Evolutionary conservation across 768 basidiomycete genomes (phyloP).

Genomic region (Boletus tomentosulus): DNA sequence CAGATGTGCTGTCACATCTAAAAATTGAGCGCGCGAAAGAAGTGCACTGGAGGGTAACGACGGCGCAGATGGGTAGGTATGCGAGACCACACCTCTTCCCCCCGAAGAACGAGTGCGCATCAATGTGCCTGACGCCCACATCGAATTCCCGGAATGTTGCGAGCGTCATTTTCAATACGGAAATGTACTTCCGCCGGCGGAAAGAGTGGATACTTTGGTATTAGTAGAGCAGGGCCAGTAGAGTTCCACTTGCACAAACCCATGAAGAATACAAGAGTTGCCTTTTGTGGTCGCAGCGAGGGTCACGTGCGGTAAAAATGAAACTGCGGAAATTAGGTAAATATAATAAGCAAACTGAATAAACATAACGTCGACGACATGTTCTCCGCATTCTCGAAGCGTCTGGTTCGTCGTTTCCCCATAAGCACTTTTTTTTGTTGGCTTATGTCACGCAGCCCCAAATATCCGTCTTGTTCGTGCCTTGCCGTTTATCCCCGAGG

Average conservation of each 20-base stretch:
- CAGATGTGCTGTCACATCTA: not conserved
- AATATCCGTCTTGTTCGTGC: slow-evolving; percentile 61
- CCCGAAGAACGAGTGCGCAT: not conserved
- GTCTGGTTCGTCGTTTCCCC: slow-evolving; percentile 25
- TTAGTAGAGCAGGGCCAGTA: not conserved
- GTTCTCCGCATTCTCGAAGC: slow-evolving; percentile 37
- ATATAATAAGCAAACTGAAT: not conserved
- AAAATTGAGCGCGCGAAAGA: not conserved
- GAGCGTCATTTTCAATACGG: too few species aligned
- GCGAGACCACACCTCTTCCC: not conserved
- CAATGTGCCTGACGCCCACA: not conserved
- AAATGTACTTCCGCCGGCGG: not conserved
- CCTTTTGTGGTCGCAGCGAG: too few species aligned
- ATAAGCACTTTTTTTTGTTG: not conserved
- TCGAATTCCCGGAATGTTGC: not conserved
- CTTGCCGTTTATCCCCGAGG: slow-evolving; percentile 4
- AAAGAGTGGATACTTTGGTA: too few species aligned
- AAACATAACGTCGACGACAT: slow-evolving; percentile 12
- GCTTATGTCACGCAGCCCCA: slow-evolving; percentile 39
- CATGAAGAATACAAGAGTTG: not conserved
- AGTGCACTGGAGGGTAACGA: not conserved
- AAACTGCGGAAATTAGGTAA: too few species aligned
- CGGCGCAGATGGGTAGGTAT: too few species aligned
- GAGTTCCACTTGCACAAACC: not conserved
- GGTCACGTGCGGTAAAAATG: too few species aligned